Percentiles rank a stretch among this genome's conserved stretches.
Evolutionary conservation across 306 rosid species (phyloP).

Genomic region (Macrotyloma uniflorum): DNA sequence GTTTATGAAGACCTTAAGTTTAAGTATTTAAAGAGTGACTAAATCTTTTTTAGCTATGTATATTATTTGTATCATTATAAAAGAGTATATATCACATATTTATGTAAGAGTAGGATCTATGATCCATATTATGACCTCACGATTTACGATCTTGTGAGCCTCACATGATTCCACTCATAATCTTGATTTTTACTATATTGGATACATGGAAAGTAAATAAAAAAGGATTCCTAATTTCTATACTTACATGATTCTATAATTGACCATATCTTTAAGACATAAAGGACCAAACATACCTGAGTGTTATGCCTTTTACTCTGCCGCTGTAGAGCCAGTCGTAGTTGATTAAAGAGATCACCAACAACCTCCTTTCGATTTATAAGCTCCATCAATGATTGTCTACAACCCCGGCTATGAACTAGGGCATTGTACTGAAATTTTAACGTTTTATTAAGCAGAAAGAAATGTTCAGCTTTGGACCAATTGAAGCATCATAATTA

Average conservation of each 20-base stretch:
- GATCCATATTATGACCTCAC: no score
- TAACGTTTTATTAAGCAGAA: conserved; percentile 26
- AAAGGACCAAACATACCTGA: conserved; percentile 57
- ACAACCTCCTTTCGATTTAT: conserved; percentile 77
- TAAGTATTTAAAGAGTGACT: no score
- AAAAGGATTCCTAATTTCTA: not conserved
- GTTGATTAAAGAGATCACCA: conserved; percentile 83
- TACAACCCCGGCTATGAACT: conserved; percentile 54
- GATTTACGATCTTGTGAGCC: no score
- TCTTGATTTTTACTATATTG: no score
- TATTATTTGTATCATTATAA: no score
- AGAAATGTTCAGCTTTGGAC: conserved; percentile 30
- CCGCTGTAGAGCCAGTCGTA: conserved; percentile 77
- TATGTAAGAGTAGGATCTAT: no score
- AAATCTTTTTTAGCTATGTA: no score
- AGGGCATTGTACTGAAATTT: conserved; percentile 71
- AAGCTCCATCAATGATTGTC: conserved; percentile 72
- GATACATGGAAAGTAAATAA: not conserved
- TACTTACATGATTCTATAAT: no score
- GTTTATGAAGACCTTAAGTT: no score
- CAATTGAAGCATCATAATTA: not conserved
- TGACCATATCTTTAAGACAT: not conserved
- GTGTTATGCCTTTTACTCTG: conserved; percentile 64
- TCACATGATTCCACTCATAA: no score
- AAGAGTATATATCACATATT: no score